Evolutionary conservation across 2,329 filamentous ascomycete genomes (phyloP), one percentile per base, ranked within the genome.

Genomic region (Sporothrix inflata): DNA sequence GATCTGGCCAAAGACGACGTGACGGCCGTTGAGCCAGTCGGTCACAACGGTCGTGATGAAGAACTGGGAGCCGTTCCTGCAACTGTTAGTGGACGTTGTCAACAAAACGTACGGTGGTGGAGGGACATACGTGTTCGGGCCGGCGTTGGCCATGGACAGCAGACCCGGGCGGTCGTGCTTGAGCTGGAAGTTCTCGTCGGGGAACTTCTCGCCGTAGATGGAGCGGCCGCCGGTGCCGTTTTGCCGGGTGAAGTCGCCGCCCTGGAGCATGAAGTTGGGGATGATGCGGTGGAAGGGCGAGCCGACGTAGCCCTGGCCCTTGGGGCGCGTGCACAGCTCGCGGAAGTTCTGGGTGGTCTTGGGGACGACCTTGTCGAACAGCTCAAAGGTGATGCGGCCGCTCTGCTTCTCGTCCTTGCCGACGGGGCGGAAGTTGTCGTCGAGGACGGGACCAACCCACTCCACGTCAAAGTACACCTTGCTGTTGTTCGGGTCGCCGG

Each of bases 51-150:
- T 98, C 79, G 95, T 98, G 81, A 98, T 86, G 87, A 98, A 98
- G 88, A 98, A 98, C 84, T 98, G 95, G 69, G 93, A 97, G 79
- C 96, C 96, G 85, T 99, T 99, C 83, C 96, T 97, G 47, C 0
- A 84, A 12, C 84, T 14, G 66, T 74, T 71, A 71, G 70, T 1
- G 7, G 7, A 16, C 4, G 30, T n/a, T n/a, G n/a, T n/a, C n/a
- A n/a, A n/a, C n/a, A 3, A 53, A 21, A 38, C 9, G 19, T 65
- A 30, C 16, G 47, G n/a, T 27, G 45, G 1, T 11, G 11, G 1
- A 24, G 40, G 27, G 30, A 66, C 72, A 83, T 86, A 91, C 89
- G 95, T 98, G 91, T 98, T 97, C 81, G 92, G 92, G 78, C 94
- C 94, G 78, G 94, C 92, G 85, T 97, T 97, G 82, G 94, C 94